phyloP scores from a whole-genome alignment of 257 asterid genomes.

The Mentha longifolia region DNA sequence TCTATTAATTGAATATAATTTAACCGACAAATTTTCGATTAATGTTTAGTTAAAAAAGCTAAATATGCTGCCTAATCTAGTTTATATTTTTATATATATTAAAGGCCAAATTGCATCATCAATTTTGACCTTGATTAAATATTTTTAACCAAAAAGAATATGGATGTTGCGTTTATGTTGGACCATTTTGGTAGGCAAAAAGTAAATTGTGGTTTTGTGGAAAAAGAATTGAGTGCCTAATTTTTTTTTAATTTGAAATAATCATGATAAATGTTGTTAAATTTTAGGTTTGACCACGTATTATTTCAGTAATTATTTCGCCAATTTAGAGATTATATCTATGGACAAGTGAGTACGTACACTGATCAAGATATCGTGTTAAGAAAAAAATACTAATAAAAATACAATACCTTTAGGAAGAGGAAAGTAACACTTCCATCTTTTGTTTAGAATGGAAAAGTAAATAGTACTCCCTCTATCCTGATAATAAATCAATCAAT shows the following conservation, averaged over 20 bases:
- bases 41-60: no score
- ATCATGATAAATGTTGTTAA: not conserved
- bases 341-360: no score
- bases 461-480: no score
- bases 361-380: no score
- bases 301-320: no score
- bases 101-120: constrained; percentile 34
- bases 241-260: not conserved
- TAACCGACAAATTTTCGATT: not conserved
- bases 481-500: no score
- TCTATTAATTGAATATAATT: not conserved
- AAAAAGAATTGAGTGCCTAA: constrained; percentile 20
- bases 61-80: no score
- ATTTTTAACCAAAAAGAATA: constrained; percentile 12
- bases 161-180: constrained; percentile 8
- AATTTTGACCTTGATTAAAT: constrained; percentile 24
- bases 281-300: not conserved
- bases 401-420: no score
- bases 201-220: not conserved
- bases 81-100: not conserved
- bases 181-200: constrained; percentile 24
- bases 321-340: no score
- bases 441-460: no score
- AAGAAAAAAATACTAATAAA: no score
- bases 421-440: no score